These are phyloP conservation scores for Omphalotus olearius DNA, from an alignment of 1,284 basidiomycete species.

Conservation along the genomic window DNA sequence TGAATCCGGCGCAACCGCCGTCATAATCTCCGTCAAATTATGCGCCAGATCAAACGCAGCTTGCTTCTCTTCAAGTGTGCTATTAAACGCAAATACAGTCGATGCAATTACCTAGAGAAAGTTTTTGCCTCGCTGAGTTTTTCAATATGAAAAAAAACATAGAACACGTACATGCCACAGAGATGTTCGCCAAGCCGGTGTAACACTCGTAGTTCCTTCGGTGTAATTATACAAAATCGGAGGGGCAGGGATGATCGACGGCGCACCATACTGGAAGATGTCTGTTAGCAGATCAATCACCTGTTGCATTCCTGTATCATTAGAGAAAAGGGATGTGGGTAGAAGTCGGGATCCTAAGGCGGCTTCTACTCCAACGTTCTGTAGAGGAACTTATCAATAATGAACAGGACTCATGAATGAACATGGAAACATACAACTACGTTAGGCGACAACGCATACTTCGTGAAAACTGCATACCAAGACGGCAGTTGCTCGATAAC, in stretches of 20 bases:
- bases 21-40: slow-evolving; percentile 33
- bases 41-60: slow-evolving; percentile 31
- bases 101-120: slow-evolving; percentile 37
- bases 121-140: slow-evolving; percentile 21
- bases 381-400: no score
- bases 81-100: not conserved
- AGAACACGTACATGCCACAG: slow-evolving; percentile 40
- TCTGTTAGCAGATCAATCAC: slow-evolving; percentile 23
- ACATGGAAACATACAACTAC: not conserved
- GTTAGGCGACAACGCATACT: slow-evolving; percentile 9
- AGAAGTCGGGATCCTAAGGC: slow-evolving; percentile 29
- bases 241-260: slow-evolving; percentile 30
- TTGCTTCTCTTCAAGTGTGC: slow-evolving; percentile 26
- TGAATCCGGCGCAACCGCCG: slow-evolving; percentile 42
- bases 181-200: slow-evolving; percentile 41
- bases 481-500: slow-evolving; percentile 29
- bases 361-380: slow-evolving; percentile 26
- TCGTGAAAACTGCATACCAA: slow-evolving; percentile 28
- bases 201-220: slow-evolving; percentile 38
- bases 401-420: no score
- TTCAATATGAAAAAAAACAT: slow-evolving; percentile 23
- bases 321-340: slow-evolving; percentile 24
- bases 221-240: slow-evolving; percentile 39
- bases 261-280: slow-evolving; percentile 21
- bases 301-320: slow-evolving; percentile 19